phyloP scores from a whole-genome alignment of 73 alveolate genomes.

The Uronychia binucleata region DNA sequence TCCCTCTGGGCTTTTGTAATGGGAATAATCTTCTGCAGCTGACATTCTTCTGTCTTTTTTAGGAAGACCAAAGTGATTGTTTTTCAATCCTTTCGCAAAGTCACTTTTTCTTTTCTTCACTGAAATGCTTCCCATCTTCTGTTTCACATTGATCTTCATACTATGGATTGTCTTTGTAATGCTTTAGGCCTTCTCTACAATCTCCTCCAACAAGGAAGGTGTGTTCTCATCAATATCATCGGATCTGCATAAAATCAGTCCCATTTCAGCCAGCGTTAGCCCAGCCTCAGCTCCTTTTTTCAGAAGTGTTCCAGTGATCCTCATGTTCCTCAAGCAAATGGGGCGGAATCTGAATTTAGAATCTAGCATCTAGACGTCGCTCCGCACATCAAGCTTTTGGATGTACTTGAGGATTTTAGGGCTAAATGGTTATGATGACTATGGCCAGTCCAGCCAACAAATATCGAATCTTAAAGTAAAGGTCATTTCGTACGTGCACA shows the following conservation, averaged over 20 bases:
- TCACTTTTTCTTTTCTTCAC: neutral
- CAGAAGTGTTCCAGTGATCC: constrained; percentile 89
- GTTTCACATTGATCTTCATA: constrained; percentile 10
- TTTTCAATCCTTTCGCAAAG: neutral
- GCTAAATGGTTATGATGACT: constrained; percentile 83
- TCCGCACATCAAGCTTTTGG: constrained; percentile 74
- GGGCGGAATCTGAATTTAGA: constrained; percentile 85
- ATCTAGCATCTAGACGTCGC: constrained; percentile 84
- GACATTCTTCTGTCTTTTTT: neutral
- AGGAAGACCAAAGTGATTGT: neutral
- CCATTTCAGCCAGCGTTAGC: constrained; percentile 88
- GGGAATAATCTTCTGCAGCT: neutral
- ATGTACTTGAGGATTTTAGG: constrained; percentile 79
- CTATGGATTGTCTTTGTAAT: constrained; percentile 50
- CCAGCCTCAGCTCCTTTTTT: constrained; percentile 91
- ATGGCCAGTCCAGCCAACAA: constrained; percentile 96
- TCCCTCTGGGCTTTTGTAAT: neutral
- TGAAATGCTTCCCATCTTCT: neutral
- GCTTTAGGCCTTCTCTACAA: constrained; percentile 70
- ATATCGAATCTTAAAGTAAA: constrained; percentile 60
- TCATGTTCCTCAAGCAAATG: constrained; percentile 90
- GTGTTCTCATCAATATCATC: constrained; percentile 76
- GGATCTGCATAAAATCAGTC: constrained; percentile 74
- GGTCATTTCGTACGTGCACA: constrained; percentile 64
- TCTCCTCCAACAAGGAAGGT: constrained; percentile 71